Evolutionary conservation across 306 rosid genomes (phyloP), one percentile per base, ranked within the genome.

Genomic region (Alnus glutinosa): DNA sequence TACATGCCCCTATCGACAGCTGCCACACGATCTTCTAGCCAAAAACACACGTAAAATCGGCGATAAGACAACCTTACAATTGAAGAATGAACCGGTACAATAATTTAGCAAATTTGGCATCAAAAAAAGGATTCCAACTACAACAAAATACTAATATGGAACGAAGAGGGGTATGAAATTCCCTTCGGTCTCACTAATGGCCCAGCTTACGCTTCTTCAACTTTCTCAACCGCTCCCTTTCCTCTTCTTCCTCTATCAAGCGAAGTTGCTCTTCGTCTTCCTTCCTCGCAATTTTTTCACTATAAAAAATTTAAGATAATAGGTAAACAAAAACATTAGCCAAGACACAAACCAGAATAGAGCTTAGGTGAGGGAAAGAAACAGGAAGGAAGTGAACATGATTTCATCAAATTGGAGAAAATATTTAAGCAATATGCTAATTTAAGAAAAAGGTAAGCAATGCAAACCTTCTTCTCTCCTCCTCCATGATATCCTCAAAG

Each of bases 201-300:
- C 71, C 90, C 23, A 82, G 73, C 85, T 55, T 87, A 2, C 87
- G 91, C 88, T 75, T 90, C 87, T 89, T 87, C 32, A 71, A 75
- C 81, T 75, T 90, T 30, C 75, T 73, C 81, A 69, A 4, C 49
- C 80, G 83, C 55, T 80, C 83, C 61, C 82, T 79, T 80, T 84
- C 85, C 49, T 88, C 97, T 72, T 88, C 92, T 69, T 79, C 88
- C 73, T 88, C 85, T 63, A 88, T 79, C 86, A 85, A 39, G 76
- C 85, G 78, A 30, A 71, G 86, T 70, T 90, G 85, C 83, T 89
- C 91, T 64, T 90, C 97, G 70, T 92, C 97, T 84, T 92, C 97
- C 84, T 62, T 1, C 77, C 9, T 84, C 5, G 83, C 97, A 50
- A 90, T 86, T 83, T 0, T 37, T 3, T 75, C 85, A 86, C 97